Percentiles rank a stretch among this genome's conserved stretches.
phyloP scores from a whole-genome alignment of 345 rosid genomes.

The Raphanus raphanistrum region DNA sequence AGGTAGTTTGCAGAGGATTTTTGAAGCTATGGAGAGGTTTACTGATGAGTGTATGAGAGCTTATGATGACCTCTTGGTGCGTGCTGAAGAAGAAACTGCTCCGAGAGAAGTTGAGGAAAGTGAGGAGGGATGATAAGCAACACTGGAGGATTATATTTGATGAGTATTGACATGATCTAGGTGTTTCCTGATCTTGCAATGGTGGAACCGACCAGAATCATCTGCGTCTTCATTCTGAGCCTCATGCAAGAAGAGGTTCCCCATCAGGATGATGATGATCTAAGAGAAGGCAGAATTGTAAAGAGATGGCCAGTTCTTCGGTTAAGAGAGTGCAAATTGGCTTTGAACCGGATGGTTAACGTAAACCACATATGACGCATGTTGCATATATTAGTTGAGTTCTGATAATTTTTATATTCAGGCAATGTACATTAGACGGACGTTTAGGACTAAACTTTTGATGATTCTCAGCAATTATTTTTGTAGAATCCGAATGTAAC shows the following conservation, averaged over 20 bases:
- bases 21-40: slow-evolving; percentile 92
- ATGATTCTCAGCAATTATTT: slow-evolving; percentile 13
- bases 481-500: slow-evolving; percentile 26
- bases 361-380: slow-evolving; percentile 6
- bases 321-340: slow-evolving; percentile 10
- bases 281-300: background rate
- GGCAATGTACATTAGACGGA: slow-evolving; percentile 24
- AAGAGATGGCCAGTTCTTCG: background rate
- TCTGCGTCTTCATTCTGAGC: background rate
- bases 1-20: slow-evolving; percentile 64
- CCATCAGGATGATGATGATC: slow-evolving; percentile 8
- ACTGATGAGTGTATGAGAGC: slow-evolving; percentile 61
- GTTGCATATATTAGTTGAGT: slow-evolving; percentile 18
- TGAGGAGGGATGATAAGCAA: slow-evolving; percentile 41
- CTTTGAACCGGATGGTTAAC: slow-evolving; percentile 20
- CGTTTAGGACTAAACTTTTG: slow-evolving; percentile 22
- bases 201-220: slow-evolving; percentile 15
- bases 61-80: slow-evolving; percentile 79
- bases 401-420: background rate
- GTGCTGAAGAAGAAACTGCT: slow-evolving; percentile 65
- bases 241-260: background rate
- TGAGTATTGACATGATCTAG: background rate
- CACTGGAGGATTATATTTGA: slow-evolving; percentile 18
- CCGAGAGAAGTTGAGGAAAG: slow-evolving; percentile 49
- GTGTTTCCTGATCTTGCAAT: slow-evolving; percentile 23